Conservation (phyloP, 768 basidiomycete species). For the Mycena belliarum region DNA sequence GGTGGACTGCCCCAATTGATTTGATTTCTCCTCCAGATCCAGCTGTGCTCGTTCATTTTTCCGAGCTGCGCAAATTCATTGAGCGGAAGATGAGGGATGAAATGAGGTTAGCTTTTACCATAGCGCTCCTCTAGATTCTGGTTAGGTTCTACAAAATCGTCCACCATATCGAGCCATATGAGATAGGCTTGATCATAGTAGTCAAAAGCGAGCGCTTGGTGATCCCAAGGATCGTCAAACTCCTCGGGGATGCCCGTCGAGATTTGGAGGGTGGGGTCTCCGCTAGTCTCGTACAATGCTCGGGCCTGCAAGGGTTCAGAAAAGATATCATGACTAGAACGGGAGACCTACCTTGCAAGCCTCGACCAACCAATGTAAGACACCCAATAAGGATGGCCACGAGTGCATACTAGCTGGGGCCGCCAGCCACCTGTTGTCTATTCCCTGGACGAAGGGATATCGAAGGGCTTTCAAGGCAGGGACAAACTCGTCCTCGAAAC, state of each 20-base stretch:
- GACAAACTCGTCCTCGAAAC: conserved; percentile 84
- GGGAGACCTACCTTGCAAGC: conserved; percentile 68
- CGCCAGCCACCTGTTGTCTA: conserved; percentile 85
- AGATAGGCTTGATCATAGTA: conserved; percentile 71
- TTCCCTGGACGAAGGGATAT: conserved; percentile 79
- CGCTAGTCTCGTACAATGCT: conserved; percentile 54
- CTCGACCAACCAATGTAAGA: conserved; percentile 91
- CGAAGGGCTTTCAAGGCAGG: conserved; percentile 69
- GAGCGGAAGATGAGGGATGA: conserved; percentile 4
- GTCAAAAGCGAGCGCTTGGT: conserved; percentile 75
- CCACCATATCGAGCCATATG: conserved; percentile 65
- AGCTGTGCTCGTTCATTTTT: conserved; percentile 69
- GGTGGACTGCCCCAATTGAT: conserved; percentile 46
- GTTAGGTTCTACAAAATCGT: conserved; percentile 71
- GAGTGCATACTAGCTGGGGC: conserved; percentile 88
- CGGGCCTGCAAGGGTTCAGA: conserved; percentile 21
- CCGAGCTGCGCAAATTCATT: conserved; percentile 44
- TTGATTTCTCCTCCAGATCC: conserved; percentile 62
- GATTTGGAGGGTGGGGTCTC: conserved; percentile 69
- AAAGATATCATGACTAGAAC: neutral
- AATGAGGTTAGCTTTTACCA: conserved; percentile 43
- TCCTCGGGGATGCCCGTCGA: conserved; percentile 65
- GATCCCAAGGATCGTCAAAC: conserved; percentile 73
- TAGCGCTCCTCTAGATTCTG: conserved; percentile 74
- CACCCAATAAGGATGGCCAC: conserved; percentile 89